These are phyloP conservation scores for Aspergillus nomiae DNA, from an alignment of 2,329 filamentous ascomycete species.

Conservation along the genomic window DNA sequence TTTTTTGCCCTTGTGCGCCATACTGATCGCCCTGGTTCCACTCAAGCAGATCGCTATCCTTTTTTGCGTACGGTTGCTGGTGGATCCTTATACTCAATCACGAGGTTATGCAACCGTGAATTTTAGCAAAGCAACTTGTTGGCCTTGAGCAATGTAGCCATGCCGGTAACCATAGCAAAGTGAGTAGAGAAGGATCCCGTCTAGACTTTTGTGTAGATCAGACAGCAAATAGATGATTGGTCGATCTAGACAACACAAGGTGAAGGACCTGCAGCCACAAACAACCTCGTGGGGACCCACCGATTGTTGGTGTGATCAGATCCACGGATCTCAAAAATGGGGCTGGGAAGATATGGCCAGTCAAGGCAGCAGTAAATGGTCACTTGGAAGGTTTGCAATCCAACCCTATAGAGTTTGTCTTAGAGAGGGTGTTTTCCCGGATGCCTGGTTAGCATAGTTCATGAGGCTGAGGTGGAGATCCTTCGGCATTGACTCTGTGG, in stretches of 20 bases:
- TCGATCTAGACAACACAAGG: background rate
- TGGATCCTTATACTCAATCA: background rate
- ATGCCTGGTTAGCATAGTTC: background rate
- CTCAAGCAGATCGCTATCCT: background rate
- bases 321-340: background rate
- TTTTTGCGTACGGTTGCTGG: background rate
- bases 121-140: background rate
- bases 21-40: background rate
- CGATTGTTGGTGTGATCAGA: background rate
- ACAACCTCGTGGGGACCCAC: constrained; percentile 4
- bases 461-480: constrained; percentile 4
- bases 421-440: background rate
- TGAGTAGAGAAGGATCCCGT: background rate
- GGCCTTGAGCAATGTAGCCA: background rate
- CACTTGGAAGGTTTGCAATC: background rate
- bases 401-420: background rate
- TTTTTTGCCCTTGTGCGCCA: background rate
- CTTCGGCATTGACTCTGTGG: background rate
- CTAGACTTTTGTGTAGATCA: background rate
- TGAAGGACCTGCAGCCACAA: background rate
- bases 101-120: background rate
- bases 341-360: background rate
- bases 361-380: background rate
- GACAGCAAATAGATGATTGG: background rate
- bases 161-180: background rate